These are phyloP conservation scores for Rhizopus sp. DNA, from an alignment of 371 early-diverging fungal species.

Conservation along the genomic window DNA sequence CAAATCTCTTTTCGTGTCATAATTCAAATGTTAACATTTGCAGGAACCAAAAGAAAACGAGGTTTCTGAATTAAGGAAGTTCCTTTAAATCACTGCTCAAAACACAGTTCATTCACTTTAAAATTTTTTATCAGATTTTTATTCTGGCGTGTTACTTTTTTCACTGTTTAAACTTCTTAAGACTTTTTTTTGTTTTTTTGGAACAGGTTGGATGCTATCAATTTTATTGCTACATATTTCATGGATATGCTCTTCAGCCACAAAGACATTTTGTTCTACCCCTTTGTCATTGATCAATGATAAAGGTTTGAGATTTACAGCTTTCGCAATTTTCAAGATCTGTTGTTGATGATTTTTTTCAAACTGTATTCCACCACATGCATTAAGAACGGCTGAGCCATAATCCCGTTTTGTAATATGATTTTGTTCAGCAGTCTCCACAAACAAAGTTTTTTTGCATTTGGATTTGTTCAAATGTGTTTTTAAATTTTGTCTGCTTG, in stretches of 20 bases:
- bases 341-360: slow-evolving; percentile 8
- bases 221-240: slow-evolving; percentile 3
- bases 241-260: slow-evolving; percentile 1
- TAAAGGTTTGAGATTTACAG: slow-evolving; percentile 5
- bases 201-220: neutral
- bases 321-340: slow-evolving; percentile 8
- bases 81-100: too few relatives aligned
- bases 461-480: slow-evolving; percentile 6
- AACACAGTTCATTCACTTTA: too few relatives aligned
- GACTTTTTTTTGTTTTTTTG: slow-evolving; percentile 8
- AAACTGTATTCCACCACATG: slow-evolving; percentile 11
- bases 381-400: slow-evolving; percentile 14
- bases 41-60: too few relatives aligned
- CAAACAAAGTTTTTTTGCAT: slow-evolving; percentile 5
- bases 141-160: too few relatives aligned
- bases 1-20: too few relatives aligned
- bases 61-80: too few relatives aligned
- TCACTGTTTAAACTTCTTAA: too few relatives aligned
- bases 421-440: slow-evolving; percentile 10
- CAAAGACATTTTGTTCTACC: slow-evolving; percentile 3
- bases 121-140: too few relatives aligned
- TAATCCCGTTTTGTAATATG: slow-evolving; percentile 16
- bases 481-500: slow-evolving; percentile 9
- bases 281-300: slow-evolving; percentile 1
- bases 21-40: too few relatives aligned